A percentile compares a stretch with the other conserved stretches of the same genome.
Conservation (phyloP, 73 alveolate species). For the Paramecium sonneborni region DNA sequence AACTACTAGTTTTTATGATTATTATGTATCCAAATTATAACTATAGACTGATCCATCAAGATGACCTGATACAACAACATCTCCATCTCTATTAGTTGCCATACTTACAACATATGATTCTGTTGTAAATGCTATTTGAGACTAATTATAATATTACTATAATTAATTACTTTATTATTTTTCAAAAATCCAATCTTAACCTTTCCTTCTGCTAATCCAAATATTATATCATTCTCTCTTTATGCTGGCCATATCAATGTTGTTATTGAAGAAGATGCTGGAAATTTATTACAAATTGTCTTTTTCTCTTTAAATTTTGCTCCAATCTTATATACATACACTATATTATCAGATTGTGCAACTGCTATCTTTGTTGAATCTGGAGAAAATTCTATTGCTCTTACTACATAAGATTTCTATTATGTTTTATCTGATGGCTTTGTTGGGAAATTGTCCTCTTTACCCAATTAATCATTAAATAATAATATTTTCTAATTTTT, state of each 20-base stretch:
- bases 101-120: slow-evolving; percentile 93
- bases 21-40: slow-evolving; percentile 90
- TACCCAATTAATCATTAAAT: slow-evolving; percentile 98
- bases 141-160: slow-evolving; percentile 50
- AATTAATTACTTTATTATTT: slow-evolving; percentile 77
- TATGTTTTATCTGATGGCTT: slow-evolving; percentile 60
- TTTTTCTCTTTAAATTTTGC: slow-evolving; percentile 99
- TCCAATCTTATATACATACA: slow-evolving; percentile 98
- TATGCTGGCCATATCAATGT: slow-evolving; percentile 98
- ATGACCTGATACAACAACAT: slow-evolving; percentile 97
- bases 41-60: slow-evolving; percentile 97
- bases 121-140: slow-evolving; percentile 85
- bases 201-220: slow-evolving; percentile 99
- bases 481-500: slow-evolving; percentile 80
- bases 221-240: slow-evolving; percentile 92
- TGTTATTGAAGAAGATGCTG: slow-evolving; percentile 96
- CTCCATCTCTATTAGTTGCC: slow-evolving; percentile 96
- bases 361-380: slow-evolving; percentile 98
- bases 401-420: slow-evolving; percentile 94
- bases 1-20: slow-evolving; percentile 77
- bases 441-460: slow-evolving; percentile 82
- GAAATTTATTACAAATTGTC: slow-evolving; percentile 99
- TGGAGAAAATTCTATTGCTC: slow-evolving; percentile 98
- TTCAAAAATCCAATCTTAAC: slow-evolving; percentile 96
- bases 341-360: slow-evolving; percentile 99